Conservation (phyloP, 2,329 filamentous ascomycete genomes). For the Aspergillus novofumigatus region DNA sequence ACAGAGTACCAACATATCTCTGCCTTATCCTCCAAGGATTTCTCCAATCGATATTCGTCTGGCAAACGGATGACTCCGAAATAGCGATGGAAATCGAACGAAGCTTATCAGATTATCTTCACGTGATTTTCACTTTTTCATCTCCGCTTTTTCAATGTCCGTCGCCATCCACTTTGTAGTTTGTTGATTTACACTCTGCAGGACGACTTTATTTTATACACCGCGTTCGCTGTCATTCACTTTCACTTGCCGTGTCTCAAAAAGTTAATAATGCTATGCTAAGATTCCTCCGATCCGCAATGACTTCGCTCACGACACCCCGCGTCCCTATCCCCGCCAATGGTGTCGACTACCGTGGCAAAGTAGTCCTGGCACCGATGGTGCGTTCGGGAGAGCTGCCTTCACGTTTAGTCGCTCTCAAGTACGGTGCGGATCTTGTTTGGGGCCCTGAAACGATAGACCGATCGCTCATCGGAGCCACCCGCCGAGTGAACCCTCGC, state of each 20-base stretch:
- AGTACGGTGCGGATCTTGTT: constrained; percentile 94
- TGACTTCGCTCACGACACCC: constrained; percentile 50
- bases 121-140: constrained; percentile 18
- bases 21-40: not conserved
- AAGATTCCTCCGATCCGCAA: constrained; percentile 47
- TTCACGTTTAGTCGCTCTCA: constrained; percentile 78
- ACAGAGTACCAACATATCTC: not conserved
- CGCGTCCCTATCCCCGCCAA: constrained; percentile 78
- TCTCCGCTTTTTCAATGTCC: constrained; percentile 4
- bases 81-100: not conserved
- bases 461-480: constrained; percentile 82
- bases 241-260: not conserved
- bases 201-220: not conserved
- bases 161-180: not conserved
- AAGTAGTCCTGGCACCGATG: constrained; percentile 95
- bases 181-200: not conserved
- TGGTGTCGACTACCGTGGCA: constrained; percentile 90
- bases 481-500: constrained; percentile 68
- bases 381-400: constrained; percentile 95
- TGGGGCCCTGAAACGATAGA: constrained; percentile 98
- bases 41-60: not conserved
- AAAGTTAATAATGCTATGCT: constrained; percentile 36
- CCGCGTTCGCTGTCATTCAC: not conserved
- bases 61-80: not conserved
- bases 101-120: constrained; percentile 19